These are phyloP conservation scores for Bonia amplexicaulis DNA, from an alignment of 176 grass and related monocot species.

Conservation along the genomic window DNA sequence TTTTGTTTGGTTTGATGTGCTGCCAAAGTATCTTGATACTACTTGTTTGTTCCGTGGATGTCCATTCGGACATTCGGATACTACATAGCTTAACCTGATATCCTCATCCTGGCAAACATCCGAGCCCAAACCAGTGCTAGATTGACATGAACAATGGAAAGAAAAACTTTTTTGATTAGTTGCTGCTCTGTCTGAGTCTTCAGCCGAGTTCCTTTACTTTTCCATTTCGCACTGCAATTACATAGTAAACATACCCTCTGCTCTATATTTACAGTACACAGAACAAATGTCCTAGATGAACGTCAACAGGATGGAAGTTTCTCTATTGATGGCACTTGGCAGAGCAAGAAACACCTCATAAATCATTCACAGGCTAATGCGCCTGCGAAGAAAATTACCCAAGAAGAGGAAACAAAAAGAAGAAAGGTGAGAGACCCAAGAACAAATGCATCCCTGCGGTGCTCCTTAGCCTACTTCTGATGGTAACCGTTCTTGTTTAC, in stretches of 20 bases:
- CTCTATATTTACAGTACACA: conserved; percentile 32
- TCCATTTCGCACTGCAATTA: background rate
- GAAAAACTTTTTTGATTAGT: background rate
- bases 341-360: conserved; percentile 15
- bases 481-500: conserved; percentile 31
- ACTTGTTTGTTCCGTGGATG: background rate
- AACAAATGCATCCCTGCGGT: conserved; percentile 12
- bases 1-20: background rate
- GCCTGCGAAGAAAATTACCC: conserved; percentile 20
- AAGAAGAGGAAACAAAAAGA: background rate
- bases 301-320: background rate
- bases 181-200: background rate
- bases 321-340: background rate
- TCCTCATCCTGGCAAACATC: background rate
- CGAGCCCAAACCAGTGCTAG: background rate
- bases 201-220: background rate
- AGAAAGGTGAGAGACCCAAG: background rate
- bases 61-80: background rate
- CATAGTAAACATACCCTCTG: background rate
- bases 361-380: conserved; percentile 29
- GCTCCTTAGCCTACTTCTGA: conserved; percentile 12
- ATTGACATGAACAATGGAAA: background rate
- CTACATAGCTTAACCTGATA: background rate
- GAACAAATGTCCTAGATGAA: background rate
- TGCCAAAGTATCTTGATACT: background rate